These are phyloP conservation scores for Jamesozyma rosinii DNA, from an alignment of 805 yeast genomes.

Conservation along the genomic window DNA sequence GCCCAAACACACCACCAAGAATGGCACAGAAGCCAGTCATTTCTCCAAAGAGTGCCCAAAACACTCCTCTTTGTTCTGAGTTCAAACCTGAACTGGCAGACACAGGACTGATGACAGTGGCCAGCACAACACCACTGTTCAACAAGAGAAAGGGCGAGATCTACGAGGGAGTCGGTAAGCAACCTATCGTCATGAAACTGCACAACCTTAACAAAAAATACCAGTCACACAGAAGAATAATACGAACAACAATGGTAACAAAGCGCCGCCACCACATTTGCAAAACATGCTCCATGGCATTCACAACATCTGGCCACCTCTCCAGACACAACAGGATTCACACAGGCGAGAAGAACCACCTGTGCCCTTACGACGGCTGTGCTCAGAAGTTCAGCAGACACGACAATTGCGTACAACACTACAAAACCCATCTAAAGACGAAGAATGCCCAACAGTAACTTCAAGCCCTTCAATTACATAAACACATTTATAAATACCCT, in stretches of 20 bases:
- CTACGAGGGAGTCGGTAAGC: background rate
- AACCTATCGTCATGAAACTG: constrained; percentile 5
- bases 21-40: background rate
- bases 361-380: constrained; percentile 75
- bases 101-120: constrained; percentile 1
- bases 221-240: background rate
- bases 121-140: constrained; percentile 2
- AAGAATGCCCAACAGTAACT: constrained; percentile 12
- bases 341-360: constrained; percentile 82
- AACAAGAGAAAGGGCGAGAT: constrained; percentile 1
- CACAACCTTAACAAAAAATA: background rate
- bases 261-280: constrained; percentile 21
- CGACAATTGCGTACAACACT: constrained; percentile 91
- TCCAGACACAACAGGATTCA: constrained; percentile 84
- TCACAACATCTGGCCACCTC: constrained; percentile 84
- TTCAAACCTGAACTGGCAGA: background rate
- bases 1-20: background rate
- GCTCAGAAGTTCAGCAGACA: constrained; percentile 79
- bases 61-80: background rate
- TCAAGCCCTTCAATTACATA: too few species aligned
- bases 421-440: constrained; percentile 62
- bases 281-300: constrained; percentile 31
- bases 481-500: background rate
- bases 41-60: background rate
- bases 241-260: constrained; percentile 2